Percentiles rank a stretch among this genome's conserved stretches.
These are phyloP conservation scores for Daldinia grandis DNA, from an alignment of 495 filamentous ascomycete species.

Conservation along the genomic window DNA sequence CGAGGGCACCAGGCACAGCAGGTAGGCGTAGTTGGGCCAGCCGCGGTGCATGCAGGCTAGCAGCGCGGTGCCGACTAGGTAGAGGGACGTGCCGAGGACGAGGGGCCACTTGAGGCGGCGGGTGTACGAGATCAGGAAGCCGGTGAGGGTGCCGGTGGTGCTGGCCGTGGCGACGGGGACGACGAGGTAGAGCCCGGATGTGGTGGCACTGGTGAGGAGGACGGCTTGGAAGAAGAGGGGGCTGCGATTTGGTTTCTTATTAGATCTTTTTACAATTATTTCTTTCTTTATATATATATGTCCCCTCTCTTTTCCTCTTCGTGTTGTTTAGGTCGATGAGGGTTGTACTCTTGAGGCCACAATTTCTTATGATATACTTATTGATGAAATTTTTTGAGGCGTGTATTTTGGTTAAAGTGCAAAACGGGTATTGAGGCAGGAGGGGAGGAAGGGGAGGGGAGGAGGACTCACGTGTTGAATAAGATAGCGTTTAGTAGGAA, in stretches of 20 bases:
- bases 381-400: neutral
- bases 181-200: constrained; percentile 75
- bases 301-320: neutral
- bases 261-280: neutral
- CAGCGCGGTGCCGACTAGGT: constrained; percentile 63
- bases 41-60: constrained; percentile 60
- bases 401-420: neutral
- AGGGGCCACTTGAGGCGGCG: constrained; percentile 70
- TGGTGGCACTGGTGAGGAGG: constrained; percentile 73
- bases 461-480: constrained; percentile 67
- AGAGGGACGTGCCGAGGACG: constrained; percentile 62
- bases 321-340: neutral
- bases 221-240: constrained; percentile 85
- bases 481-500: constrained; percentile 72
- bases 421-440: neutral
- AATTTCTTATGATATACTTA: neutral
- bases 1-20: constrained; percentile 67
- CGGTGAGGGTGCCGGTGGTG: constrained; percentile 66
- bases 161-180: constrained; percentile 67
- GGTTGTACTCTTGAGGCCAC: neutral
- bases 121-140: constrained; percentile 74
- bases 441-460: neutral
- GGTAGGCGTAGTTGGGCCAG: constrained; percentile 66
- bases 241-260: constrained; percentile 31
- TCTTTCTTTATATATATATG: too few species aligned